phyloP scores from a whole-genome alignment of 352 stramenopile species.

The Phytophthora fragariaefolia region DNA sequence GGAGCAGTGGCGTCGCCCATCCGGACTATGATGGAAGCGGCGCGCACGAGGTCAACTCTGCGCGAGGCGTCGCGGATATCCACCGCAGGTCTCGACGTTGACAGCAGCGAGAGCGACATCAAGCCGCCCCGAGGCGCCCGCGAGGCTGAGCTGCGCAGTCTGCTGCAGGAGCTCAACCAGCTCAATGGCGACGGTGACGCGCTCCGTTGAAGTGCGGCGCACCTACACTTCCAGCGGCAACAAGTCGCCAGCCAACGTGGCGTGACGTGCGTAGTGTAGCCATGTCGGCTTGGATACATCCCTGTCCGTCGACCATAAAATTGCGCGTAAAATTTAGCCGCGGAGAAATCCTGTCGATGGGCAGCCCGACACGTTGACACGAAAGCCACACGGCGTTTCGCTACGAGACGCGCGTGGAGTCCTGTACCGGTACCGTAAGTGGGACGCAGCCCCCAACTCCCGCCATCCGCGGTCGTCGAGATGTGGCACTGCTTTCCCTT shows the following conservation, averaged over 20 bases:
- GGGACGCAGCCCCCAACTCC: no score
- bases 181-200: conserved; percentile 17
- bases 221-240: conserved; percentile 6
- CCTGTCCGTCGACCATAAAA: conserved; percentile 21
- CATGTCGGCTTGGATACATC: conserved; percentile 6
- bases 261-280: conserved; percentile 10
- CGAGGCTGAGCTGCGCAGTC: conserved; percentile 44
- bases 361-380: conserved; percentile 25
- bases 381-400: conserved; percentile 1
- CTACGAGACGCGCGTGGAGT: neutral
- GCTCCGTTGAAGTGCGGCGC: conserved; percentile 9
- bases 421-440: no score
- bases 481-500: neutral
- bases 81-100: conserved; percentile 3
- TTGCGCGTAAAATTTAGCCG: conserved; percentile 21
- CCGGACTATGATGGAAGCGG: conserved; percentile 26
- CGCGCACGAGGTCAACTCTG: conserved; percentile 23
- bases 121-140: conserved; percentile 16
- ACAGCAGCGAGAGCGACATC: neutral
- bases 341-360: conserved; percentile 20
- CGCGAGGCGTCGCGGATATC: conserved; percentile 28
- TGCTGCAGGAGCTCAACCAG: conserved; percentile 48
- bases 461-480: conserved; percentile 2
- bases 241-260: neutral
- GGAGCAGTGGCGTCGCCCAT: conserved; percentile 22